Percentiles rank a stretch among this genome's conserved stretches.
These are phyloP conservation scores for Elsinoe arachidis DNA, from an alignment of 2,329 filamentous ascomycete species.

Conservation along the genomic window DNA sequence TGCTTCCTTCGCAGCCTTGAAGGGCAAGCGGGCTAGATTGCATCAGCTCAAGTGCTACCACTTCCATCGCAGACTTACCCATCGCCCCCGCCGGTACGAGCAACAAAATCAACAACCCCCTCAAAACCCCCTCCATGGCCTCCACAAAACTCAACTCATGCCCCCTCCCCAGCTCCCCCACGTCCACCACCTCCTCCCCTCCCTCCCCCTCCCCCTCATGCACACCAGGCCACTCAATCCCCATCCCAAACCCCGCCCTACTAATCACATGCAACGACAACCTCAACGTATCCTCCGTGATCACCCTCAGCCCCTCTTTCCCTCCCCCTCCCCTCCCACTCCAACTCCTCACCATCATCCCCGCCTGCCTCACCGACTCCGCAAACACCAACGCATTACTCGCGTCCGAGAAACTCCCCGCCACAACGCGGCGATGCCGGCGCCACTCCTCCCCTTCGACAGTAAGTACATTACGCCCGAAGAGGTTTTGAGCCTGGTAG, in stretches of 20 bases:
- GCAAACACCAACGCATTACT: slow-evolving; percentile 5
- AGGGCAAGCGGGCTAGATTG: background rate
- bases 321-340: background rate
- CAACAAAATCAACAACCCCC: background rate
- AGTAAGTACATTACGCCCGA: background rate
- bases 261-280: slow-evolving; percentile 9
- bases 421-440: slow-evolving; percentile 7
- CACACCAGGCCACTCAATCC: slow-evolving; percentile 1
- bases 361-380: slow-evolving; percentile 6
- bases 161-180: background rate
- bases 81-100: background rate
- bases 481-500: background rate
- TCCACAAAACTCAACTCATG: background rate
- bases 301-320: background rate
- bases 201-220: background rate
- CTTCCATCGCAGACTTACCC: background rate
- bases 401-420: slow-evolving; percentile 11
- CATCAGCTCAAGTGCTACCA: background rate
- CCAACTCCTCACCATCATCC: slow-evolving; percentile 1
- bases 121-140: background rate
- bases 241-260: slow-evolving; percentile 11
- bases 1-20: background rate
- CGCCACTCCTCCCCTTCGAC: slow-evolving; percentile 12
- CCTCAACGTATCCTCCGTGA: background rate
- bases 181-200: background rate